Base-by-base conservation (phyloP, 2,329 filamentous ascomycete species). In the Hypoxylon rubiginosum region DNA sequence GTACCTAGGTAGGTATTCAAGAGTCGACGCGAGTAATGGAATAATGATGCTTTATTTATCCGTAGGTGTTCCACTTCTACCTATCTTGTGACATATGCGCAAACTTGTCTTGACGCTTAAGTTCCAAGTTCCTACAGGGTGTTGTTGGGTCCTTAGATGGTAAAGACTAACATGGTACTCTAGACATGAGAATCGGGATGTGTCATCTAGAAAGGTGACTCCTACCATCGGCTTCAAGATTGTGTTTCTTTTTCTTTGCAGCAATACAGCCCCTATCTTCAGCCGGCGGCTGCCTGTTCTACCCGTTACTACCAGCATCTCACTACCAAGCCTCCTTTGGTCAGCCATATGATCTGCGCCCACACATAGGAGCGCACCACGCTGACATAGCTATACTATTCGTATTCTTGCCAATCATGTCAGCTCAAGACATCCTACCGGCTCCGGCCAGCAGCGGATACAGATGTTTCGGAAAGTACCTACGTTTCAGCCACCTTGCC, bases 331-430 rank as follows among this genome's bases (percentile, higher is more conserved):
- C 26, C 19, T 43, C 19, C 21, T 55, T 39, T 39, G 13, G 36
- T 41, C 17, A 11, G 43, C 45, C 49, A 26, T 32, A 54, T 50
- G 66, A 68, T 43, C 34, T 56, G 45, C 56, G 36, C 59, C 60
- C 53, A 48, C 24, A 28, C 52, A 15, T 39, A 51, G 28, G 46
- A 56, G 19, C 53, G 45, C 36, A 43, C 9, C 46, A 34, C 21
- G 43, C 46, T 34, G 58, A 19, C n/a, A 49, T 19, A 48, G 49
- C 28, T 46, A 50, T 48, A 17, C 30, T 28, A 4, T 63, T 51
- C 66, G 62, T 58, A 66, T 45, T 36, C 48, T 24, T 56, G 49
- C 66, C 56, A 68, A 66, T 62, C 36, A 61, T 32, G 50, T 30
- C 41, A 48, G 13, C 21, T 28, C 30, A 41, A 30, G 45, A 43